Base-by-base conservation (phyloP, 2,329 filamentous ascomycete species). In the Allantophomopsis lycopodina region DNA sequence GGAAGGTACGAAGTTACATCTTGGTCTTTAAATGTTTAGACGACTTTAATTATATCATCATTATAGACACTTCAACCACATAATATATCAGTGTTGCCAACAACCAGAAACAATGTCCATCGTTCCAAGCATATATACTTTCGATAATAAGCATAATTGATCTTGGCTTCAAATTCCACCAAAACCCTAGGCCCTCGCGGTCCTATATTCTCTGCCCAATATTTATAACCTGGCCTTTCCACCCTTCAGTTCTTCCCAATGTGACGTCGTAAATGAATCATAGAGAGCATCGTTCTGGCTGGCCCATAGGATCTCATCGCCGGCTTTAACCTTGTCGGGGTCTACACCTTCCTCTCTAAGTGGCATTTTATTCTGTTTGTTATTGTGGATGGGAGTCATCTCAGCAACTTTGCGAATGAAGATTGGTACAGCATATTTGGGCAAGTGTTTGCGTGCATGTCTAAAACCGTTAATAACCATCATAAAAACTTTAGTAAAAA, bases 361-460 rank as follows among this genome's bases (percentile, higher is more conserved):
- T 0, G 76, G 76, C 2, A 78, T 70, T 55, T 88, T 88, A 53
- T 85, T 83, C 59, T 86, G 82, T 60, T 88, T 88, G 55, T 85
- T 81, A 50, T 86, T 88, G 53, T 83, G 77, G 49, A 76, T 80
- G 5, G 78, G 71, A 18, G 67, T 72, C 41, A 69, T 65, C 30
- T 62, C 62, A 33, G 68, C 60, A 16, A 82, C 67, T 14, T 84
- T 57, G 1, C 82, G 65, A 33, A 87, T 50, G 60, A 88, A 88
- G 2, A 86, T 59, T 0, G 83, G 83, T 1, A 88, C 79, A 0
- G 83, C 83, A 50, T 87, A 88, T 45, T 68, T 70, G 0, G 83
- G 83, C 16, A 88, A 61, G 38, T 73, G 65, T 12, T 65, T 63
- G 6, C 71, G 67, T 2, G 68, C 65, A 50, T 79, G 69, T 44